Evolutionary conservation across 345 rosid species (phyloP).

Genomic region (Sonneratia caseolaris): DNA sequence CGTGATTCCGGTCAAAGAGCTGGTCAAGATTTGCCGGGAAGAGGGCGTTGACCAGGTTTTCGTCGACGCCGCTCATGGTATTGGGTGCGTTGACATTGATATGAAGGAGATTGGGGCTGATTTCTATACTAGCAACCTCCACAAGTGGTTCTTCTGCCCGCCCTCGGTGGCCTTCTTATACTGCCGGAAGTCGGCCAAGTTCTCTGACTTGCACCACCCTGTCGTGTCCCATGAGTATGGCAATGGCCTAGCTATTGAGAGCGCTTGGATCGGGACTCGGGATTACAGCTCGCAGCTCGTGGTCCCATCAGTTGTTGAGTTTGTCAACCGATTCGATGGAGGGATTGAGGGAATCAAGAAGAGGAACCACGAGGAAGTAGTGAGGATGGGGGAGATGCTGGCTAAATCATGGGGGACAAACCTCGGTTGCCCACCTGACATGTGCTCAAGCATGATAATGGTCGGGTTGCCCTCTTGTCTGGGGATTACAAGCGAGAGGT

Average conservation of each 20-base stretch:
- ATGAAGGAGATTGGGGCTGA: constrained; percentile 90
- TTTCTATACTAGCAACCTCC: constrained; percentile 74
- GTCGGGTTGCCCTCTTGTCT: constrained; percentile 76
- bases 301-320: constrained; percentile 67
- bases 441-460: constrained; percentile 88
- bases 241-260: constrained; percentile 77
- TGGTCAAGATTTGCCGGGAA: constrained; percentile 69
- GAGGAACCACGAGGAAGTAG: constrained; percentile 65
- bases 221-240: constrained; percentile 95
- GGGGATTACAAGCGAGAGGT: constrained; percentile 39
- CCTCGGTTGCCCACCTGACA: constrained; percentile 71
- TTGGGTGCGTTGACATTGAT: constrained; percentile 80
- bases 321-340: constrained; percentile 73
- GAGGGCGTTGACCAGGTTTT: constrained; percentile 89
- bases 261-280: constrained; percentile 87
- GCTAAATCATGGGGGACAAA: constrained; percentile 75
- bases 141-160: constrained; percentile 93
- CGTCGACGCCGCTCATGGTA: constrained; percentile 90
- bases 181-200: constrained; percentile 32
- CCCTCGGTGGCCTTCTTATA: constrained; percentile 84
- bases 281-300: constrained; percentile 87
- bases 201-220: constrained; percentile 67
- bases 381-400: constrained; percentile 82
- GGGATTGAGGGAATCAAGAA: constrained; percentile 74
- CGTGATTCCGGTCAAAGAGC: constrained; percentile 62